Evolutionary conservation across 192 early-diverging fungal genomes (phyloP), one percentile per base, ranked within the genome.

Genomic region (Backusella psychrophila): DNA sequence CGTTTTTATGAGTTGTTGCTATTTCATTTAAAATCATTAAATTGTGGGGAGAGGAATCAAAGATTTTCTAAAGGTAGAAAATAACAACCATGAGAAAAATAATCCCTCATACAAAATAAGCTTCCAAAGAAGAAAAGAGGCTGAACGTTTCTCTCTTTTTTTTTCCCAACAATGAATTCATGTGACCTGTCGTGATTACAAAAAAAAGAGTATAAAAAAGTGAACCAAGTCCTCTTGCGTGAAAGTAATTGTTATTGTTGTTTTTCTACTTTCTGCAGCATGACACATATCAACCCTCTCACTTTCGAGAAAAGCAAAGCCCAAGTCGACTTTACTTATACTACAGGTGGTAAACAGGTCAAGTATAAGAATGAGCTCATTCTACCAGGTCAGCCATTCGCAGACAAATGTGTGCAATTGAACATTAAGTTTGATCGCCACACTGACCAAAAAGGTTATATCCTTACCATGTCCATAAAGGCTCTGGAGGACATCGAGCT

Each of bases 391-490:
- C 9, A 53, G 6, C 68, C 75, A 53, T 56, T 39, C 39, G 21
- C 49, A 4, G 49, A 71, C 26, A 34, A 71, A 26, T 36, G 46
- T 36, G 52, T 76, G 9, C 49, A 38, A 11, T 67, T 76, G 17
- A 65, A 12, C 23, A 36, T 69, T 26, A 70, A 44, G 36, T 70
- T 56, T 5, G 38, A 68, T 44, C 75, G 68, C 42, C 68, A 71
- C 19, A 35, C 75, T 9, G 63, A 36, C 44, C 44, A 35, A 7
- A 68, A 69, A 3, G 75, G 80, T 1, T 31, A 41, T 35, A 49
- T 81, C 6, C 42, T 77, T 23, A 65, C 71, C 7, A 42, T 81
- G 19, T 12, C 23, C 39, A 44, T 80, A 6, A 66, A 80, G n/a
- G 21, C 80, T 4, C 17, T 68, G 19, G 70, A 67, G 17, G 71